These are phyloP conservation scores for Parsonsia alboflavescens DNA, from an alignment of 257 asterid species.

Conservation along the genomic window DNA sequence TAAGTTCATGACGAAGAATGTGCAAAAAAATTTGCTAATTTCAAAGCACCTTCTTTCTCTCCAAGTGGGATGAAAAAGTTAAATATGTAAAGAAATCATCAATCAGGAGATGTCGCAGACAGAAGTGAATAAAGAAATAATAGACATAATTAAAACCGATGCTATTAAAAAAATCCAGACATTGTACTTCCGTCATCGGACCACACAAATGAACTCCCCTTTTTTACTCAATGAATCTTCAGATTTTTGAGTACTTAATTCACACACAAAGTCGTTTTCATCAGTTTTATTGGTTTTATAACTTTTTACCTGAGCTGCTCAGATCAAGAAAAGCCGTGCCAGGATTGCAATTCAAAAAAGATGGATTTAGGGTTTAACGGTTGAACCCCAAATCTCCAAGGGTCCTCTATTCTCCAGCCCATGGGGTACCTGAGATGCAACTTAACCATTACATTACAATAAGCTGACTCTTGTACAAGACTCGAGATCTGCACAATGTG, in stretches of 20 bases:
- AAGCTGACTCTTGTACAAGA: too few relatives aligned
- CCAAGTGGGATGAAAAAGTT: neutral
- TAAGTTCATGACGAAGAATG: neutral
- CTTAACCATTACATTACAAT: too few relatives aligned
- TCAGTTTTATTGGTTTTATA: too few relatives aligned
- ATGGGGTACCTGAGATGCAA: too few relatives aligned
- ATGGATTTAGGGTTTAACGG: too few relatives aligned
- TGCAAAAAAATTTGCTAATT: neutral
- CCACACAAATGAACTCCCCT: constrained; percentile 33
- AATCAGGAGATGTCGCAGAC: neutral
- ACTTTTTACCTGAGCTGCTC: constrained; percentile 9
- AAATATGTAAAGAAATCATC: neutral
- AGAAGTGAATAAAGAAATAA: neutral
- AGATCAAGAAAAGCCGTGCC: constrained; percentile 19
- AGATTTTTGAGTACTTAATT: constrained; percentile 14
- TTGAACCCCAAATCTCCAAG: too few relatives aligned
- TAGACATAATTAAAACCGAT: neutral
- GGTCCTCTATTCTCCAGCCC: too few relatives aligned
- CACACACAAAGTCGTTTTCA: constrained; percentile 15
- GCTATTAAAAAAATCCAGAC: constrained; percentile 4
- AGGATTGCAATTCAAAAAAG: neutral
- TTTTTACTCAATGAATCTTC: constrained; percentile 23
- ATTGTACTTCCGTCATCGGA: constrained; percentile 38
- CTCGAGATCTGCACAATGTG: too few relatives aligned
- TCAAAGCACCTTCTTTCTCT: neutral